These are phyloP conservation scores for Tolypocladium album DNA, from an alignment of 2,329 filamentous ascomycete species.

Conservation along the genomic window DNA sequence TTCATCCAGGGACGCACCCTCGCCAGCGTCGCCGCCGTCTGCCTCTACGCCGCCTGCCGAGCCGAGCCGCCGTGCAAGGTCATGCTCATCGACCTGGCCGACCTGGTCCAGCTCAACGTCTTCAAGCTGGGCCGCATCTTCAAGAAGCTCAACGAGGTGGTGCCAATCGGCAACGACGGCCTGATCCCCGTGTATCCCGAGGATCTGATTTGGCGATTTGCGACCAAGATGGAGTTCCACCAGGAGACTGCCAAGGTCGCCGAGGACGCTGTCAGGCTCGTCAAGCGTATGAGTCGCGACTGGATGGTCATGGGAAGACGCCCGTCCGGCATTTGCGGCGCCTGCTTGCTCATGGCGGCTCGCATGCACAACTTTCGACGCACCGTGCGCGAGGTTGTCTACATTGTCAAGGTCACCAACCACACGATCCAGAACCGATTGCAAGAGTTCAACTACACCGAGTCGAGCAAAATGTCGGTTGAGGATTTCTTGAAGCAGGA, in stretches of 20 bases:
- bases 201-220: conserved; percentile 84
- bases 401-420: conserved; percentile 93
- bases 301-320: conserved; percentile 96
- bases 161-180: conserved; percentile 56
- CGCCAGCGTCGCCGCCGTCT: conserved; percentile 78
- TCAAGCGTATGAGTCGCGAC: conserved; percentile 88
- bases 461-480: conserved; percentile 75
- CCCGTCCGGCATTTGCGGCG: conserved; percentile 87
- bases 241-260: conserved; percentile 73
- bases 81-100: conserved; percentile 93
- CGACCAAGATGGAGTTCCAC: conserved; percentile 84
- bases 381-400: conserved; percentile 90
- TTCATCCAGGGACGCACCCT: conserved; percentile 81
- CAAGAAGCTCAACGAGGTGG: conserved; percentile 66
- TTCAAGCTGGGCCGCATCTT: conserved; percentile 87
- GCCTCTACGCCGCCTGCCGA: conserved; percentile 81
- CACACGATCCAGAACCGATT: conserved; percentile 85
- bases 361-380: conserved; percentile 97
- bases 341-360: conserved; percentile 86
- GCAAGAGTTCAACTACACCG: conserved; percentile 82
- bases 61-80: conserved; percentile 68
- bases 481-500: conserved; percentile 70
- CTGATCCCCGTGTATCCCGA: conserved; percentile 69
- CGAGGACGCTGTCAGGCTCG: conserved; percentile 75
- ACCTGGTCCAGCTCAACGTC: conserved; percentile 74